phyloP scores from a whole-genome alignment of 768 basidiomycete species.

The Epithele typhae region DNA sequence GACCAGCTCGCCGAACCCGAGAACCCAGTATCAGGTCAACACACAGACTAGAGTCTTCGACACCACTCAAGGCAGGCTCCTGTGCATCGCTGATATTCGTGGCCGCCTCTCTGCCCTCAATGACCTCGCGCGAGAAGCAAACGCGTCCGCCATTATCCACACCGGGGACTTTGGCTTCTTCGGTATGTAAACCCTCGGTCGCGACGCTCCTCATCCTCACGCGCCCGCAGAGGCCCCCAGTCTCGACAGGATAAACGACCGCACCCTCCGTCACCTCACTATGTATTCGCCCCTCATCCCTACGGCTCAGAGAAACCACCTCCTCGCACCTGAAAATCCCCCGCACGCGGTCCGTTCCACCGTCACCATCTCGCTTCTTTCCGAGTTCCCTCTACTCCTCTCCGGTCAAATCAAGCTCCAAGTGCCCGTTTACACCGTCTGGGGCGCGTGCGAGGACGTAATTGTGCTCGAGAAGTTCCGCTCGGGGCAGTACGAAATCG shows the following conservation, averaged over 20 bases:
- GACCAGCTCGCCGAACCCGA: slow-evolving; percentile 51
- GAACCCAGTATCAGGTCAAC: slow-evolving; percentile 48
- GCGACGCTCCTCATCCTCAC: background rate
- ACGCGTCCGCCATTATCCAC: slow-evolving; percentile 91
- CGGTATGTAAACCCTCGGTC: slow-evolving; percentile 40
- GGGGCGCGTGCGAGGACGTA: slow-evolving; percentile 98
- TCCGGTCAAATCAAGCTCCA: slow-evolving; percentile 87
- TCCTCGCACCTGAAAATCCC: slow-evolving; percentile 70
- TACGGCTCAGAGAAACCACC: slow-evolving; percentile 71
- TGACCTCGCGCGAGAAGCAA: slow-evolving; percentile 81
- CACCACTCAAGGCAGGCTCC: slow-evolving; percentile 76
- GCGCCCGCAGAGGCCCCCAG: slow-evolving; percentile 60
- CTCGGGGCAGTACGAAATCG: slow-evolving; percentile 71
- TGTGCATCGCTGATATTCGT: slow-evolving; percentile 93
- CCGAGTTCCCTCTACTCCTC: slow-evolving; percentile 90
- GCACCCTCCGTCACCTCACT: slow-evolving; percentile 91
- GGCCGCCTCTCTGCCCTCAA: slow-evolving; percentile 87
- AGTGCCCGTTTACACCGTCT: slow-evolving; percentile 93
- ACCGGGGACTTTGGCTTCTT: slow-evolving; percentile 99
- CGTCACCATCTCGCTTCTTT: slow-evolving; percentile 74
- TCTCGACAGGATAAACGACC: slow-evolving; percentile 88
- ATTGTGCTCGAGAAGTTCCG: slow-evolving; percentile 90
- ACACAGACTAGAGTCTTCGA: slow-evolving; percentile 79
- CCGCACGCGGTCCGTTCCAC: slow-evolving; percentile 66
- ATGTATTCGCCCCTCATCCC: slow-evolving; percentile 95